phyloP scores from a whole-genome alignment of 441 rosid species.

The Erodium chrysanthum region DNA sequence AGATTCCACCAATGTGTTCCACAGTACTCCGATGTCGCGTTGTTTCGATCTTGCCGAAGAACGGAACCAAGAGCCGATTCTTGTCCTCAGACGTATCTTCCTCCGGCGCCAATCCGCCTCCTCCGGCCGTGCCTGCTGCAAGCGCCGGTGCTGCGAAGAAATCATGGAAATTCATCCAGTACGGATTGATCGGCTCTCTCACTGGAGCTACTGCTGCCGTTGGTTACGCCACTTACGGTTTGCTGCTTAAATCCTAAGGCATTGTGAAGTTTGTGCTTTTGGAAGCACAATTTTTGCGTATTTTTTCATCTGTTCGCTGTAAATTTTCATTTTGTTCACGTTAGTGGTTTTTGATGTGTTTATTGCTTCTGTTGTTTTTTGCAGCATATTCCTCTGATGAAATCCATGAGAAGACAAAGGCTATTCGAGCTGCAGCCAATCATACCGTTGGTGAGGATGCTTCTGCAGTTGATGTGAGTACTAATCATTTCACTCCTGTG shows the following conservation, averaged over 20 bases:
- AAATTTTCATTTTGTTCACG: background rate
- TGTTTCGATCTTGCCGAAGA: slow-evolving; percentile 14
- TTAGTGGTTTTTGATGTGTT: background rate
- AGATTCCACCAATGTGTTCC: slow-evolving; percentile 28
- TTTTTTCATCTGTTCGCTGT: no score
- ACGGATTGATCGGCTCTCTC: slow-evolving; percentile 42
- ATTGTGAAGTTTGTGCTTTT: background rate
- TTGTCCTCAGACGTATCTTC: slow-evolving; percentile 31
- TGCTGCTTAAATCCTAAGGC: slow-evolving; percentile 6
- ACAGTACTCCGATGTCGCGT: slow-evolving; percentile 32
- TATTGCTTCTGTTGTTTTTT: slow-evolving; percentile 1
- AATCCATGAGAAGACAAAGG: slow-evolving; percentile 57
- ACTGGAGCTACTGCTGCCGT: slow-evolving; percentile 46
- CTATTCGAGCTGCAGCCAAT: slow-evolving; percentile 47
- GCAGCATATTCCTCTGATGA: slow-evolving; percentile 66
- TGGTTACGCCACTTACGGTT: slow-evolving; percentile 62
- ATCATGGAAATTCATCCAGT: slow-evolving; percentile 43
- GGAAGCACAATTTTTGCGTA: background rate
- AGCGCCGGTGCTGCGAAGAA: slow-evolving; percentile 23
- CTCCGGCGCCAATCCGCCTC: slow-evolving; percentile 32
- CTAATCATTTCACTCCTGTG: background rate
- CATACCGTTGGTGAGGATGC: slow-evolving; percentile 30
- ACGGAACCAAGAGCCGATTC: slow-evolving; percentile 22
- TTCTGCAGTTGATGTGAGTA: slow-evolving; percentile 47
- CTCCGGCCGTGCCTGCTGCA: slow-evolving; percentile 16